Percentiles rank a stretch among this genome's conserved stretches.
These are phyloP conservation scores for Poa pratensis DNA, from an alignment of 176 grass and related monocot genomes.

Conservation along the genomic window DNA sequence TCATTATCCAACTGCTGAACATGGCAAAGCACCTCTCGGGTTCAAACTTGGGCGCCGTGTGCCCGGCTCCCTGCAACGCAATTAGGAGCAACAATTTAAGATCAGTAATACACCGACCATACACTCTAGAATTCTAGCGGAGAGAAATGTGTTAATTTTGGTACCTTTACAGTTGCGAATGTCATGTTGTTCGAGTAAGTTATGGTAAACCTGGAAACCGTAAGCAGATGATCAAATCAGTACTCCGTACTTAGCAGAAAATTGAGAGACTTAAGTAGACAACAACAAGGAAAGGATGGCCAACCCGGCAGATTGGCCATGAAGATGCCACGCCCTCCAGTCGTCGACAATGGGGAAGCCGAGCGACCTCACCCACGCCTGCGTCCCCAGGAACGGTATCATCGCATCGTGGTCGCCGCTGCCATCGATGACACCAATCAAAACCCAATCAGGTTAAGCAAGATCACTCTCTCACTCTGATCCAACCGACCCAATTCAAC, in stretches of 20 bases:
- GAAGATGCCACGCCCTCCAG: slow-evolving; percentile 61
- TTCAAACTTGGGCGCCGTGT: slow-evolving; percentile 39
- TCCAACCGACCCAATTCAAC: neutral
- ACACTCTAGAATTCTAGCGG: neutral
- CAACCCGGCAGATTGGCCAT: slow-evolving; percentile 54
- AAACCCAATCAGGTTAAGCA: neutral
- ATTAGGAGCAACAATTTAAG: neutral
- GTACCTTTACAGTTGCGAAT: slow-evolving; percentile 49
- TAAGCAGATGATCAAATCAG: neutral
- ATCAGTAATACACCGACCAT: neutral
- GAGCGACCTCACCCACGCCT: slow-evolving; percentile 62
- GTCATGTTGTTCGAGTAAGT: slow-evolving; percentile 57
- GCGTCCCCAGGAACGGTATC: slow-evolving; percentile 56
- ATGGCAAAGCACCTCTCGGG: slow-evolving; percentile 46
- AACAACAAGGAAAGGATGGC: neutral
- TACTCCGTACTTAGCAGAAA: neutral
- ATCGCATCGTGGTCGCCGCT: slow-evolving; percentile 57
- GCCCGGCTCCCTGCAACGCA: slow-evolving; percentile 38
- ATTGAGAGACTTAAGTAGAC: neutral
- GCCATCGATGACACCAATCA: neutral
- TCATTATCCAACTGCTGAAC: slow-evolving; percentile 43
- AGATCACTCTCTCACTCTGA: neutral
- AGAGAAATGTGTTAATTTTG: no score
- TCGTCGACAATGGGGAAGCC: slow-evolving; percentile 49
- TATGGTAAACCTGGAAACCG: slow-evolving; percentile 41